Percentiles rank a stretch among this genome's conserved stretches.
phyloP scores from a whole-genome alignment of 2,329 filamentous ascomycete species.

The Sporothrix variecibatus region DNA sequence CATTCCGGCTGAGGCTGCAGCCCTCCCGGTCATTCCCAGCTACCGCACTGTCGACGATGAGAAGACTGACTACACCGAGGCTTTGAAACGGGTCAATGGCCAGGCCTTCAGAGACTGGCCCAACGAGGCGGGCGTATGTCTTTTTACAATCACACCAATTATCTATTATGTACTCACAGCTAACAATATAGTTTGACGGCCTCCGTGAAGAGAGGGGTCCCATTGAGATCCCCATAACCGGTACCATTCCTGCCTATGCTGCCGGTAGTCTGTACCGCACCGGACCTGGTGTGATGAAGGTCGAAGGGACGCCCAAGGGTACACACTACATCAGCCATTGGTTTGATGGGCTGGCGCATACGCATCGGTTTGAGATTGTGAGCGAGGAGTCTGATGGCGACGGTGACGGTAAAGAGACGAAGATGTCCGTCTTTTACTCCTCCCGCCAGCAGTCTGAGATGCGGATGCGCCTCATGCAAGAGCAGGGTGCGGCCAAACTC shows the following conservation, averaged over 20 bases:
- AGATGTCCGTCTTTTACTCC: slow-evolving; percentile 63
- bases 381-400: slow-evolving; percentile 31
- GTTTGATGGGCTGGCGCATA: slow-evolving; percentile 76
- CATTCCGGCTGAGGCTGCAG: neutral
- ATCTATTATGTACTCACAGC: neutral
- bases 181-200: slow-evolving; percentile 61
- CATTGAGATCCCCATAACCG: slow-evolving; percentile 63
- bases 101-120: slow-evolving; percentile 28
- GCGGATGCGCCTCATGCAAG: slow-evolving; percentile 61
- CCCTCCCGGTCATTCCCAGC: neutral
- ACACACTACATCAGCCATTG: slow-evolving; percentile 68
- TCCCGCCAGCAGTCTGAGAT: slow-evolving; percentile 69
- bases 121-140: slow-evolving; percentile 31
- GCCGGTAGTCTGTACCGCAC: slow-evolving; percentile 74
- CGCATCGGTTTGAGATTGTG: slow-evolving; percentile 72
- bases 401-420: neutral
- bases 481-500: slow-evolving; percentile 57
- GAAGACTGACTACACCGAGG: slow-evolving; percentile 1
- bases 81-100: neutral
- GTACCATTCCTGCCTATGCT: slow-evolving; percentile 69
- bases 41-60: slow-evolving; percentile 23
- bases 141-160: neutral
- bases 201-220: slow-evolving; percentile 67
- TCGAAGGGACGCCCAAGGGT: slow-evolving; percentile 61
- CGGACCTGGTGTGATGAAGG: slow-evolving; percentile 66